Conservation (phyloP, 1,139 yeast species). For the Scheffersomyces illinoinensis region DNA sequence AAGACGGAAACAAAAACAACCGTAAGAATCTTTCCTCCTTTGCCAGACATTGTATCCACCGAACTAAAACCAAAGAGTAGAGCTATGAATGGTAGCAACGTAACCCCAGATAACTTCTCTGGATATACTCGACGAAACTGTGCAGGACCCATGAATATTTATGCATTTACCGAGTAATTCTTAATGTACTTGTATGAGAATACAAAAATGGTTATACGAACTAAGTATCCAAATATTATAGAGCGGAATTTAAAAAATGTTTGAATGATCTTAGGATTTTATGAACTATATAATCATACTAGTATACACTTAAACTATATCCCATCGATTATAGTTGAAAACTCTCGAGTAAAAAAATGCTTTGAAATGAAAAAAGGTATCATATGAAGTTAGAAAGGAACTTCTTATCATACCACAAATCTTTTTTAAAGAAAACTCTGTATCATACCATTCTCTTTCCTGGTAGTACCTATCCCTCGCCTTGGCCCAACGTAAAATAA, state of each 20-base stretch:
- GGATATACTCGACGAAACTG: background rate
- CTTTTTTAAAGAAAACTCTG: background rate
- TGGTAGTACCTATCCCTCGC: background rate
- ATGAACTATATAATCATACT: background rate
- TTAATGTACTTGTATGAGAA: background rate
- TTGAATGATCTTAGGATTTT: background rate
- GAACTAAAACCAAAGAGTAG: background rate
- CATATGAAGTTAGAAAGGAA: background rate
- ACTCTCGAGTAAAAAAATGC: background rate
- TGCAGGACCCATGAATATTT: background rate
- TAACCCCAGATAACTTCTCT: background rate
- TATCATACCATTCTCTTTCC: background rate
- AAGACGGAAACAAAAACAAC: constrained; percentile 34
- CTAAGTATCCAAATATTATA: no score
- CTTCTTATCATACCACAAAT: background rate
- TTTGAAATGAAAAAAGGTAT: background rate
- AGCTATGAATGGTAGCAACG: background rate
- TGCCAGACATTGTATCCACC: constrained; percentile 9
- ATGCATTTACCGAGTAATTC: background rate
- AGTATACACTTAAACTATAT: background rate
- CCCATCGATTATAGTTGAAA: background rate
- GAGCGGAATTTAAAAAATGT: no score
- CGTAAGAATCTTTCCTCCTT: constrained; percentile 23
- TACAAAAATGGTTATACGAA: no score
- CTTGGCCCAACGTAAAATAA: background rate